phyloP scores from a whole-genome alignment of 495 filamentous ascomycete genomes.

The Corynascus novoguineensis region DNA sequence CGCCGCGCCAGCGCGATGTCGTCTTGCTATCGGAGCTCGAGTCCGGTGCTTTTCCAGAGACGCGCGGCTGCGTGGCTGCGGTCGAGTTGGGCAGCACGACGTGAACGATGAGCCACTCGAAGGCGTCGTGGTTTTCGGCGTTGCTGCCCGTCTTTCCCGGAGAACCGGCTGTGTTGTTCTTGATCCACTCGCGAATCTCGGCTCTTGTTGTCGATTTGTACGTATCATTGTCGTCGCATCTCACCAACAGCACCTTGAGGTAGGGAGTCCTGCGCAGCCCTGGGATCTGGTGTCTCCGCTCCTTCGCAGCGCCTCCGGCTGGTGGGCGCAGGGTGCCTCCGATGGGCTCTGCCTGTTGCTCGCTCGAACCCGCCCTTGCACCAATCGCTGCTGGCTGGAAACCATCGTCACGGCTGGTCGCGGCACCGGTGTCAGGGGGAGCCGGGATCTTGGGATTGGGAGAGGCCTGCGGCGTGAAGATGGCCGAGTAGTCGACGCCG shows the following conservation, averaged over 20 bases:
- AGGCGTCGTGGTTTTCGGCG: slow-evolving; percentile 84
- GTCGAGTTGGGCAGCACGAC: slow-evolving; percentile 77
- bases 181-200: slow-evolving; percentile 85
- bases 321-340: slow-evolving; percentile 21
- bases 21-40: slow-evolving; percentile 40
- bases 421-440: slow-evolving; percentile 39
- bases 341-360: slow-evolving; percentile 29
- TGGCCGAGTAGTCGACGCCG: slow-evolving; percentile 30
- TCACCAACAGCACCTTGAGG: slow-evolving; percentile 79
- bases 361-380: slow-evolving; percentile 27
- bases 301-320: slow-evolving; percentile 28
- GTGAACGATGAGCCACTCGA: slow-evolving; percentile 93
- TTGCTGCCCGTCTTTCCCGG: slow-evolving; percentile 45
- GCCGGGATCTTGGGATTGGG: slow-evolving; percentile 28
- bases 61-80: slow-evolving; percentile 63
- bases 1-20: slow-evolving; percentile 67
- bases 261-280: slow-evolving; percentile 91
- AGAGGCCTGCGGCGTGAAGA: slow-evolving; percentile 38
- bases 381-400: slow-evolving; percentile 42
- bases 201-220: slow-evolving; percentile 78
- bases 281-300: slow-evolving; percentile 89
- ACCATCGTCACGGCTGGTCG: slow-evolving; percentile 43
- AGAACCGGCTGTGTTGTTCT: slow-evolving; percentile 56
- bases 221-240: slow-evolving; percentile 89
- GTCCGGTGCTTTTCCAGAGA: slow-evolving; percentile 34